phyloP scores from a whole-genome alignment of 2,329 filamentous ascomycete species.

The Mollisiaceae sp. region DNA sequence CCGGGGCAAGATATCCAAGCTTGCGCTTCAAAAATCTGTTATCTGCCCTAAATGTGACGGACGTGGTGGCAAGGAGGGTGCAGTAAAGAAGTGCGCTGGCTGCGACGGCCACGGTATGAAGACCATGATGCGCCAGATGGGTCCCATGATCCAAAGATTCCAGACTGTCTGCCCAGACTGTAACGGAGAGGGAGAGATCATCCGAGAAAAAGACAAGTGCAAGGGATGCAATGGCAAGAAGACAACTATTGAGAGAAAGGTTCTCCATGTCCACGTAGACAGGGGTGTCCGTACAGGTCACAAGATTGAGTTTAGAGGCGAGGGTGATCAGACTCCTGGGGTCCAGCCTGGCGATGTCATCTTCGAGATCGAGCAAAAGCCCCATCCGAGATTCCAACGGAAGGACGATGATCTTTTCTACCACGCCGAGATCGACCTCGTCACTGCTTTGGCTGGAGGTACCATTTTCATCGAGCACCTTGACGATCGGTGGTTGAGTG shows the following conservation, averaged over 20 bases:
- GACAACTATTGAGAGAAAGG: slow-evolving; percentile 95
- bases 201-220: slow-evolving; percentile 97
- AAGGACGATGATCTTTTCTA: slow-evolving; percentile 97
- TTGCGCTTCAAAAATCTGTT: slow-evolving; percentile 95
- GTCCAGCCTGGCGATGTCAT: slow-evolving; percentile 94
- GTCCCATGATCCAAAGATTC: slow-evolving; percentile 99
- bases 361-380: slow-evolving; percentile 99
- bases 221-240: slow-evolving; percentile 98
- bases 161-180: slow-evolving; percentile 99
- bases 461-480: slow-evolving; percentile 93
- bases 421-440: slow-evolving; percentile 91
- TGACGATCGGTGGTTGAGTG: slow-evolving; percentile 93
- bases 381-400: slow-evolving; percentile 92
- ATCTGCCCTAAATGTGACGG: slow-evolving; percentile 96
- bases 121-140: slow-evolving; percentile 99
- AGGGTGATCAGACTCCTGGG: slow-evolving; percentile 94
- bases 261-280: slow-evolving; percentile 97
- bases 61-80: slow-evolving; percentile 93
- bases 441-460: slow-evolving; percentile 92
- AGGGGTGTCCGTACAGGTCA: slow-evolving; percentile 91
- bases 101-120: slow-evolving; percentile 98
- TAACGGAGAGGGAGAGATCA: slow-evolving; percentile 94
- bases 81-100: slow-evolving; percentile 89
- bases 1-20: slow-evolving; percentile 95
- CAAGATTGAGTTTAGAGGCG: slow-evolving; percentile 95